Conservation (phyloP, 2,329 filamentous ascomycete genomes). For the Cladosporium sp. region DNA sequence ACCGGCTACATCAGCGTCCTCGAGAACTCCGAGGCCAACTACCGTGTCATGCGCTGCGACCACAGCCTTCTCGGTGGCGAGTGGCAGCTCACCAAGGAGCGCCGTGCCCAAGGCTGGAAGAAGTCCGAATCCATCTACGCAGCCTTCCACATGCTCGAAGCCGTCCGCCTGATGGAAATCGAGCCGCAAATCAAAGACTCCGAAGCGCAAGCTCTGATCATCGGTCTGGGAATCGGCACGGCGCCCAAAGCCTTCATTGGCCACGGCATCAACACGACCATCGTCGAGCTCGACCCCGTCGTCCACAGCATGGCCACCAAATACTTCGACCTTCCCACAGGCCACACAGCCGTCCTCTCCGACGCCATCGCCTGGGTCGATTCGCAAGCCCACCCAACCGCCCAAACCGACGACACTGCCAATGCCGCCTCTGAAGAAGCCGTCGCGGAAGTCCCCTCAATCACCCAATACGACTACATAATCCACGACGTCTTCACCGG, state of each 20-base stretch:
- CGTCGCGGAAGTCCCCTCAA: background rate
- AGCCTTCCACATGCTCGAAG: conserved; percentile 94
- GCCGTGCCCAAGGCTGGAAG: conserved; percentile 44
- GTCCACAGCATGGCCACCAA: conserved; percentile 80
- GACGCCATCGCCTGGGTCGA: conserved; percentile 73
- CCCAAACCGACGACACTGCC: conserved; percentile 19
- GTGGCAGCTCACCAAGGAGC: conserved; percentile 64
- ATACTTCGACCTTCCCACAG: conserved; percentile 77
- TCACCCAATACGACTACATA: conserved; percentile 76
- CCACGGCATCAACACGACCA: conserved; percentile 88
- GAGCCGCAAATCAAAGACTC: conserved; percentile 38
- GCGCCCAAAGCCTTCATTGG: conserved; percentile 81
- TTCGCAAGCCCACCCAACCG: conserved; percentile 24
- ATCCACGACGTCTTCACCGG: conserved; percentile 98
- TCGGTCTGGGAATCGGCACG: conserved; percentile 91
- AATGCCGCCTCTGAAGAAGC: background rate
- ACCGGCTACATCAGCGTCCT: conserved; percentile 93
- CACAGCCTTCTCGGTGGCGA: conserved; percentile 92
- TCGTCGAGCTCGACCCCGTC: conserved; percentile 90
- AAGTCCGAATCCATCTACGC: conserved; percentile 87
- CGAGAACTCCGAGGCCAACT: conserved; percentile 69
- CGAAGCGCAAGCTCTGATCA: conserved; percentile 66
- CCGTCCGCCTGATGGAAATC: conserved; percentile 75
- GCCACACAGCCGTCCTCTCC: conserved; percentile 76
- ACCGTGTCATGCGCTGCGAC: conserved; percentile 84